Evolutionary conservation across 805 yeast species (phyloP), one percentile per base, ranked within the genome.

Genomic region (Tetrapisispora iriomotensis): DNA sequence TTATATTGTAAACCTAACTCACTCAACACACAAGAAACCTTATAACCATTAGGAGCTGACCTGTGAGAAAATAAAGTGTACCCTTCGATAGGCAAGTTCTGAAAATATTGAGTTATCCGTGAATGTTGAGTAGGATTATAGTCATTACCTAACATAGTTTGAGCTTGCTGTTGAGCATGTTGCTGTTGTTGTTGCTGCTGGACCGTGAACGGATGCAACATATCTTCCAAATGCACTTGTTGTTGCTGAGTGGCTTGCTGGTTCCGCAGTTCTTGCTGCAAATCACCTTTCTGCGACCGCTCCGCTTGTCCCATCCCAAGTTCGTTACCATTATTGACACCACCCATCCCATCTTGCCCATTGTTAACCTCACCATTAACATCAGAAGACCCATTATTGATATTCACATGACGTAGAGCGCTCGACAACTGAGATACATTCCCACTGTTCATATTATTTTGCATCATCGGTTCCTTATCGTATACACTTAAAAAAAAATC

Each of bases 1-100:
- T 78, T 76, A 64, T 82, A 90, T 25, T 74, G 75, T 54, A 81
- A 72, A 41, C 82, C 82, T 49, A 90, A 72, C 61, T 90, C 97
- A 42, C 86, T 75, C 43, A 92, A 67, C 23, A 86, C 80, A 33
- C 88, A 86, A 21, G 96, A 95, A 13, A 90, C 95, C 62, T 92
- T 90, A 70, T 85, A 88, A 1, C 96, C 96, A 61, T 88, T 88
- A 21, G 96, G 96, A 1, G 96, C 96, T 3, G 90, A 80, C 49
- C 94, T 80, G 77, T 62, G 94, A 53, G 74, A 83, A 47, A 75
- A 86, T 34, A 88, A 67, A 1, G 95, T 85, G 60, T 74, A 84
- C 1, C 96, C 96, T 46, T 79, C 82, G 15, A 71, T 61, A 9
- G 95, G 94, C 48, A 79, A 82, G 53, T 79, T 78, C 47, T 73